Evolutionary conservation across 1,284 basidiomycete species (phyloP).

Genomic region (Naganishia albida): DNA sequence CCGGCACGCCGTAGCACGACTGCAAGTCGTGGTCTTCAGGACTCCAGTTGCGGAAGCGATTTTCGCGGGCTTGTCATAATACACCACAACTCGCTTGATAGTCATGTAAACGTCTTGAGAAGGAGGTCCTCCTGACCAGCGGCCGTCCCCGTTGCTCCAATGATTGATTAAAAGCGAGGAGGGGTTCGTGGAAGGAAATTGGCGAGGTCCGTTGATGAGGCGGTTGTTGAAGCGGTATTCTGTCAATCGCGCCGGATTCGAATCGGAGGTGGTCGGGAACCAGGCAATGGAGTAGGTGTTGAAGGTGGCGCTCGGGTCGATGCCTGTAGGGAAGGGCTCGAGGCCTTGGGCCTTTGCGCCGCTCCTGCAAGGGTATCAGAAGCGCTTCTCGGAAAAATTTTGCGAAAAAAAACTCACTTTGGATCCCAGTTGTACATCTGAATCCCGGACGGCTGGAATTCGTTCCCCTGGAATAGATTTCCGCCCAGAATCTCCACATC

Average conservation of each 20-base stretch:
- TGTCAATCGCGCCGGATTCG: conserved; percentile 28
- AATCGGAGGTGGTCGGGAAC: conserved; percentile 29
- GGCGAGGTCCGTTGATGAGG: conserved; percentile 28
- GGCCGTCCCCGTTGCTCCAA: conserved; percentile 31
- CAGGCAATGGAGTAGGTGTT: conserved; percentile 38
- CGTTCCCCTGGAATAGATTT: conserved; percentile 17
- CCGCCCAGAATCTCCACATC: conserved; percentile 34
- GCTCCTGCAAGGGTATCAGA: conserved; percentile 3
- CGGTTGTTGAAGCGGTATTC: conserved; percentile 25
- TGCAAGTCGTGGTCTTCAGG: neutral
- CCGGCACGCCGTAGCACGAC: conserved; percentile 3
- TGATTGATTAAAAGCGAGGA: conserved; percentile 34
- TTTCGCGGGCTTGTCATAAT: conserved; percentile 6
- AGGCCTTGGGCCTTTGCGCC: conserved; percentile 16
- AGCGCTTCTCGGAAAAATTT: neutral
- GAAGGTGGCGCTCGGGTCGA: conserved; percentile 30
- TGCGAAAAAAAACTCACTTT: conserved; percentile 20
- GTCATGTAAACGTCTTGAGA: conserved; percentile 5
- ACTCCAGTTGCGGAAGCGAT: conserved; percentile 6
- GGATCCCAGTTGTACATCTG: conserved; percentile 33
- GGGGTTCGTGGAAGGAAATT: conserved; percentile 28
- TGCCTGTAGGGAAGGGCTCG: conserved; percentile 22
- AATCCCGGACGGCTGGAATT: conserved; percentile 31
- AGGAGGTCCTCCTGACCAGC: conserved; percentile 35
- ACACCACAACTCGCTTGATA: conserved; percentile 1